phyloP scores from a whole-genome alignment of 768 basidiomycete genomes.

The Lactifluus piperatus region DNA sequence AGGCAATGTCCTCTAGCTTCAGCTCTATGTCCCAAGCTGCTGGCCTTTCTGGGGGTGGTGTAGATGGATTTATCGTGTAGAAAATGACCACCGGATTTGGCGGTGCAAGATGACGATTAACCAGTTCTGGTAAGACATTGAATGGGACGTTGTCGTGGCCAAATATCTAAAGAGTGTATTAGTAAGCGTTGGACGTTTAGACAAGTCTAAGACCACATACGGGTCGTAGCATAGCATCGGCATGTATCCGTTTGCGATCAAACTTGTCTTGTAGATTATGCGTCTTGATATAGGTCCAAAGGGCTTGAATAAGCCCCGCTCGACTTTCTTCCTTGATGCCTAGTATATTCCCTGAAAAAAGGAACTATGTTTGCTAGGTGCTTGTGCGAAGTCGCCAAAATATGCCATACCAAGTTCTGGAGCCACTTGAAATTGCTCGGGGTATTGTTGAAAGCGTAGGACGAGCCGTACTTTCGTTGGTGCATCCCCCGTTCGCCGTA shows the following conservation, averaged over 20 bases:
- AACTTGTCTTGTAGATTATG: constrained; percentile 77
- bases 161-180: constrained; percentile 45
- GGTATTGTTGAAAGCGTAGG: constrained; percentile 79
- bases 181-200: not conserved
- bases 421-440: constrained; percentile 75
- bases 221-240: constrained; percentile 57
- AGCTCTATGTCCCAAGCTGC: constrained; percentile 81
- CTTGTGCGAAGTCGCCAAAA: not conserved
- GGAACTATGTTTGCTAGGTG: not conserved
- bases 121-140: constrained; percentile 73
- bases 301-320: constrained; percentile 65
- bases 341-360: constrained; percentile 47
- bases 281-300: constrained; percentile 92
- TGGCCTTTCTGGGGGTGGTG: constrained; percentile 50
- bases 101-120: constrained; percentile 68
- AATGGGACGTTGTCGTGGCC: constrained; percentile 63
- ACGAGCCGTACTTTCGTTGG: constrained; percentile 73
- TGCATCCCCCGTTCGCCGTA: constrained; percentile 72
- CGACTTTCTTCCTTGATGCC: constrained; percentile 82
- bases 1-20: constrained; percentile 69
- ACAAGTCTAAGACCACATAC: constrained; percentile 31
- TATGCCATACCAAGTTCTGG: constrained; percentile 56
- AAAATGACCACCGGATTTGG: constrained; percentile 77
- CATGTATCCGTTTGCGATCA: constrained; percentile 59
- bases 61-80: constrained; percentile 59